Conservation (phyloP, 1,284 basidiomycete genomes). For the Cryptococcus depauperatus region DNA sequence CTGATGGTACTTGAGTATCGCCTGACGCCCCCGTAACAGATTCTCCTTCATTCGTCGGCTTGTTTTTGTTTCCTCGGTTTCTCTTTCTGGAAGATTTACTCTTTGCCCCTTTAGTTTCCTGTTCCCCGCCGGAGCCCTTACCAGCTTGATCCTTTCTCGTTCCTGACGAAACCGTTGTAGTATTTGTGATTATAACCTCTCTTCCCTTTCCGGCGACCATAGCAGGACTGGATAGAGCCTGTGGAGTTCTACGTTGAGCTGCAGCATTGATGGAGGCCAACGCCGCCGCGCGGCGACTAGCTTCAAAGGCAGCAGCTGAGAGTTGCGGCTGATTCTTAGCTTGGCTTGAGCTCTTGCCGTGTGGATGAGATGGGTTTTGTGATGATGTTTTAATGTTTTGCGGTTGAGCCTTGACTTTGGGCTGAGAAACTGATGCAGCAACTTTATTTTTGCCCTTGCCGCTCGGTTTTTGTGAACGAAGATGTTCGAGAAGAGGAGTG, state of each 20-base stretch:
- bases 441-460: constrained; percentile 10
- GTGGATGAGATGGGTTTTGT: too few species aligned
- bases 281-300: constrained; percentile 22
- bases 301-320: constrained; percentile 15
- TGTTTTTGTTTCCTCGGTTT: constrained; percentile 7
- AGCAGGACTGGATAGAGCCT: constrained; percentile 17
- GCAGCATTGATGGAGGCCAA: constrained; percentile 30
- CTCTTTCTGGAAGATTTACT: constrained; percentile 15
- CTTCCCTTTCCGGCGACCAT: constrained; percentile 39
- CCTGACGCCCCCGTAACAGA: neutral
- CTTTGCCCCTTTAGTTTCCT: constrained; percentile 1
- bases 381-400: too few species aligned
- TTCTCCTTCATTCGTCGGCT: constrained; percentile 1
- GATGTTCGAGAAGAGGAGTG: constrained; percentile 78
- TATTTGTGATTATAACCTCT: constrained; percentile 24
- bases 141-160: neutral
- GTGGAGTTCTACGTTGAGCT: constrained; percentile 26
- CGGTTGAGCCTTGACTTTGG: neutral
- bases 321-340: constrained; percentile 13
- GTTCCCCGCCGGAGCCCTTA: neutral
- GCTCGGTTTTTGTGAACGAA: constrained; percentile 63
- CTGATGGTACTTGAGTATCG: neutral
- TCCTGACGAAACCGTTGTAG: constrained; percentile 5
- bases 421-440: neutral
- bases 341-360: too few species aligned